A percentile compares a stretch with the other conserved stretches of the same genome.
These are phyloP conservation scores for Candida railenensis DNA, from an alignment of 805 yeast genomes.

Conservation along the genomic window DNA sequence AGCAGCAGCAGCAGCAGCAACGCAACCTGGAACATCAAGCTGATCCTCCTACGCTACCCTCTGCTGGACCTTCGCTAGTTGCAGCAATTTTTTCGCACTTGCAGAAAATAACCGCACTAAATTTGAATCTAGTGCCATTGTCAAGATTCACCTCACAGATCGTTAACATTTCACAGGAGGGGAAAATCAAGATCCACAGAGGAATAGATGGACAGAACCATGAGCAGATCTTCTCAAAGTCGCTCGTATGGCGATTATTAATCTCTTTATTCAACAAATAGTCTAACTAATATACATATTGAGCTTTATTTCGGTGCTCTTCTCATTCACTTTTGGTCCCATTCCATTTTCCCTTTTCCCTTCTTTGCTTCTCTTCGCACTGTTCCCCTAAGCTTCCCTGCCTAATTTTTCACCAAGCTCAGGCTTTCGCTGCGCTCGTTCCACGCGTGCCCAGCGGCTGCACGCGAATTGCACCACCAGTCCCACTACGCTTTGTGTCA, in stretches of 20 bases:
- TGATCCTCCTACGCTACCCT: background rate
- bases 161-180: conserved; percentile 20
- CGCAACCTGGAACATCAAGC: too few relatives aligned
- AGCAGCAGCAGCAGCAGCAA: background rate
- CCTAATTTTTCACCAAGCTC: too few relatives aligned
- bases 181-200: conserved; percentile 18
- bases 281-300: background rate
- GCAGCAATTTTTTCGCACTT: conserved; percentile 14
- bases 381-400: too few relatives aligned
- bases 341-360: background rate
- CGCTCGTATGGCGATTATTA: conserved; percentile 15
- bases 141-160: conserved; percentile 17
- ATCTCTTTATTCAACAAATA: conserved; percentile 10
- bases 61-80: background rate
- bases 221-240: background rate
- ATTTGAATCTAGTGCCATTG: conserved; percentile 19
- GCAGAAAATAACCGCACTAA: conserved; percentile 17
- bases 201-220: background rate
- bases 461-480: background rate
- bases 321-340: background rate
- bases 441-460: background rate
- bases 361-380: background rate
- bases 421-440: background rate
- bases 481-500: conserved; percentile 3
- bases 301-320: background rate